Evolutionary conservation across 1,284 basidiomycete genomes (phyloP), one percentile per base, ranked within the genome.

Genomic region (Tilletia setariae): DNA sequence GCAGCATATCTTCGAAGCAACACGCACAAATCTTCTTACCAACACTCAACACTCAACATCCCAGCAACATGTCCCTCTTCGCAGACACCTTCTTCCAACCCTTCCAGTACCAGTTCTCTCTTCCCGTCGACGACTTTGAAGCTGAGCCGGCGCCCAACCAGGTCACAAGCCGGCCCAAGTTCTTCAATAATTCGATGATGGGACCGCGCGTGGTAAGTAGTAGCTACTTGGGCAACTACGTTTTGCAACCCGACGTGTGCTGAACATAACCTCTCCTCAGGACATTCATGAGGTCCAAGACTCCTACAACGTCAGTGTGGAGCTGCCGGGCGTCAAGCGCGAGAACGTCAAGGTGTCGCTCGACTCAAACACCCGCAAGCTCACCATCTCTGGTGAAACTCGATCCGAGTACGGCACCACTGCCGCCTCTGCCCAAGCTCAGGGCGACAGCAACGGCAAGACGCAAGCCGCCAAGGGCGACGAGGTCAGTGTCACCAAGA

Each of bases 311-410:
- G 64, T 77, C 28, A 68, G 70, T 6, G 74, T 72, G 64, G 76
- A 77, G 42, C 68, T 77, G 23, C 69, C 76, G 8, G 76, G 76
- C 28, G 71, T 72, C 44, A 72, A 73, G 67, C 74, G 73, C 67
- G 74, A 77, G 61, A 72, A 77, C 42, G 53, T 77, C 72, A 72
- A 74, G 65, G 70, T 77, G 65, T 68, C 69, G 2, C 67, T 74
- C 2, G 76, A 75, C 40, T 71, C 70, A 16, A 67, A 73, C 56
- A 69, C 70, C 25, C 74, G 74, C 49, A 67, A 74, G 28, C 64
- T 77, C 35, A 74, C 74, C 9, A 69, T 77, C 21, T 67, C 72
- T n/a, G 76, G 76, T 16, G 70, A 71, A 25, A 68, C 72, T 67
- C 71, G 66, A 67, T 69, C 67, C 67, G 74, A 75, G 64, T 73